These are phyloP conservation scores for Colletotrichum sp. DNA, from an alignment of 2,329 filamentous ascomycete species.

Conservation along the genomic window DNA sequence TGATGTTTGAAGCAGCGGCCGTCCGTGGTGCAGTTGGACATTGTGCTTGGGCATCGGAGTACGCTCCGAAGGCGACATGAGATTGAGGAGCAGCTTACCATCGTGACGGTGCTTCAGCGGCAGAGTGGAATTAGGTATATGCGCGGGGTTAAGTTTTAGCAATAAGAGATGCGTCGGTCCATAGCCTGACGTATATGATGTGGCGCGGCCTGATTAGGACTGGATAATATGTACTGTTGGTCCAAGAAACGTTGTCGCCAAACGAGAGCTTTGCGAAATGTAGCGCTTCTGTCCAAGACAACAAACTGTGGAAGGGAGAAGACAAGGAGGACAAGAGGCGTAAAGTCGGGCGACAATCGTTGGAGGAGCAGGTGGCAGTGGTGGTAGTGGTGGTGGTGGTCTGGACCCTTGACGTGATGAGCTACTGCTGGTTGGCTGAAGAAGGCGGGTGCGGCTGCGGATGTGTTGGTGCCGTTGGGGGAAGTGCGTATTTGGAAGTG, in stretches of 20 bases:
- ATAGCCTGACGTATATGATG: background rate
- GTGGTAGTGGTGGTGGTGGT: background rate
- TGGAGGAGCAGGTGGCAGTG: background rate
- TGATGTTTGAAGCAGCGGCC: background rate
- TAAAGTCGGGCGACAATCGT: background rate
- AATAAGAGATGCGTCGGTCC: background rate
- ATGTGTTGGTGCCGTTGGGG: conserved; percentile 4
- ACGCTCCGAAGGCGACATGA: background rate
- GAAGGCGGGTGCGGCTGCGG: background rate
- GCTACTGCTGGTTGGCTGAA: background rate
- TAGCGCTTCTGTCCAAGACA: background rate
- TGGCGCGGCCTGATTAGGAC: background rate
- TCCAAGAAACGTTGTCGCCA: background rate
- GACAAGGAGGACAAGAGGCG: background rate
- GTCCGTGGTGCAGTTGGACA: background rate
- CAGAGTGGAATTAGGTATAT: background rate
- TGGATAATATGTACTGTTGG: background rate
- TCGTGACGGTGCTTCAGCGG: background rate
- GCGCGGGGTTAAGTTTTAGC: background rate
- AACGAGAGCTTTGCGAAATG: background rate
- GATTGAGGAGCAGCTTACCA: background rate
- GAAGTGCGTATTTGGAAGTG: background rate
- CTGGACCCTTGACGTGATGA: conserved; percentile 1
- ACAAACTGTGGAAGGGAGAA: background rate
- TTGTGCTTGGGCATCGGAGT: background rate